Evolutionary conservation across 2,329 filamentous ascomycete species (phyloP).

Genomic region (Sporothrix schenckii): DNA sequence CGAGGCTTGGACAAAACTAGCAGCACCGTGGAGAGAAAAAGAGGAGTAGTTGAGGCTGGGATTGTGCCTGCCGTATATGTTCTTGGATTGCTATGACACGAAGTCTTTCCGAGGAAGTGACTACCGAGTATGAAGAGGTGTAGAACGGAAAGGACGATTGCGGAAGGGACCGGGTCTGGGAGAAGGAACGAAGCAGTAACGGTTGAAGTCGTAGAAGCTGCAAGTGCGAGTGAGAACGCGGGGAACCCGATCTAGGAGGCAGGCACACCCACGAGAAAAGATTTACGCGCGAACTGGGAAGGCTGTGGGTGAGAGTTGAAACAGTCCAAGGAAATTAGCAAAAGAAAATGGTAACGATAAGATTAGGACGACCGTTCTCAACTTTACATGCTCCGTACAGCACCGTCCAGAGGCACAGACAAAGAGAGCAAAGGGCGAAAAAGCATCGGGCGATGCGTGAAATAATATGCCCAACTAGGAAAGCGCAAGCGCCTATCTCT

Average conservation of each 20-base stretch:
- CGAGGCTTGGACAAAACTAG: background rate
- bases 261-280: background rate
- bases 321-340: slow-evolving; percentile 21
- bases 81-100: no score
- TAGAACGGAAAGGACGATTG: background rate
- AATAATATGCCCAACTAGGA: slow-evolving; percentile 25
- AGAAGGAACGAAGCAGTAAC: background rate
- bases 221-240: background rate
- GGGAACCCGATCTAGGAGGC: background rate
- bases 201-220: background rate
- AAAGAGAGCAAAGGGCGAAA: background rate
- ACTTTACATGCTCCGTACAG: background rate
- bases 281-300: slow-evolving; percentile 1
- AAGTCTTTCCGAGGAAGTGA: no score
- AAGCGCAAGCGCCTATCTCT: slow-evolving; percentile 8
- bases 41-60: background rate
- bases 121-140: background rate
- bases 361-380: background rate
- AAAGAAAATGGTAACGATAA: background rate
- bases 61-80: slow-evolving; percentile 4
- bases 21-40: background rate
- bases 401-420: slow-evolving; percentile 21
- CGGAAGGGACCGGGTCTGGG: background rate
- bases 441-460: slow-evolving; percentile 26
- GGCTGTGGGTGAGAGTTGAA: background rate